Conservation (phyloP, 2,329 filamentous ascomycete species). For the Thyridium curvatum region DNA sequence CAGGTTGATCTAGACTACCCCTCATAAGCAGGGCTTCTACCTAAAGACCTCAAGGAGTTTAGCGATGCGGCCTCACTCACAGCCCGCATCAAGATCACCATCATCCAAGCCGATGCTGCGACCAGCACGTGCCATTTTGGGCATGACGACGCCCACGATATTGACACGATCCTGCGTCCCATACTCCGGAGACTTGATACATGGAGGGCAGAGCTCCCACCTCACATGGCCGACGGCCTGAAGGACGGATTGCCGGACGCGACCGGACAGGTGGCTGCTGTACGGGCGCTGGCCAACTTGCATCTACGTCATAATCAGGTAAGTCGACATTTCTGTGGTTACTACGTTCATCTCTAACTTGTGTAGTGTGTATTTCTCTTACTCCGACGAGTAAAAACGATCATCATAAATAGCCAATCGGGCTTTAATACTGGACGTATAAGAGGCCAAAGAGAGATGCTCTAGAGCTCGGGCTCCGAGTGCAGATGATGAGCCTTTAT, state of each 20-base stretch:
- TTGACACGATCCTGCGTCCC: too few species aligned
- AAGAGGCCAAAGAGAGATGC: too few species aligned
- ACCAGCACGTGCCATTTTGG: neutral
- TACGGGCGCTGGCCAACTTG: slow-evolving; percentile 3
- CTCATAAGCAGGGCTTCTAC: neutral
- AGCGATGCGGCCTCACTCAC: slow-evolving; percentile 3
- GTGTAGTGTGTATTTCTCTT: slow-evolving; percentile 3
- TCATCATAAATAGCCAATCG: too few species aligned
- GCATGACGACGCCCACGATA: neutral
- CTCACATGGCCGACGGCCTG: too few species aligned
- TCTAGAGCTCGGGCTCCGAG: too few species aligned
- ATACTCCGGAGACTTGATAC: too few species aligned
- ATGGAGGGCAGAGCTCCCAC: too few species aligned
- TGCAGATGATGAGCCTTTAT: too few species aligned
- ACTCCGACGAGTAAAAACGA: too few species aligned
- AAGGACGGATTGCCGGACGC: too few species aligned
- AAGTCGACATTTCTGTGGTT: neutral
- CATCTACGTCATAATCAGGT: slow-evolving; percentile 4
- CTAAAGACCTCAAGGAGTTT: slow-evolving; percentile 1
- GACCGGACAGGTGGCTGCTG: neutral
- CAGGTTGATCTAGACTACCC: slow-evolving; percentile 2
- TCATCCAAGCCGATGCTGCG: slow-evolving; percentile 3
- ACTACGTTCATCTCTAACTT: too few species aligned
- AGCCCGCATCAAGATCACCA: slow-evolving; percentile 3
- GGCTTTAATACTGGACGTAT: too few species aligned